A percentile compares a stretch with the other conserved stretches of the same genome.
These are phyloP conservation scores for Debaryomyces subglobosus DNA, from an alignment of 1,139 yeast genomes.

Conservation along the genomic window DNA sequence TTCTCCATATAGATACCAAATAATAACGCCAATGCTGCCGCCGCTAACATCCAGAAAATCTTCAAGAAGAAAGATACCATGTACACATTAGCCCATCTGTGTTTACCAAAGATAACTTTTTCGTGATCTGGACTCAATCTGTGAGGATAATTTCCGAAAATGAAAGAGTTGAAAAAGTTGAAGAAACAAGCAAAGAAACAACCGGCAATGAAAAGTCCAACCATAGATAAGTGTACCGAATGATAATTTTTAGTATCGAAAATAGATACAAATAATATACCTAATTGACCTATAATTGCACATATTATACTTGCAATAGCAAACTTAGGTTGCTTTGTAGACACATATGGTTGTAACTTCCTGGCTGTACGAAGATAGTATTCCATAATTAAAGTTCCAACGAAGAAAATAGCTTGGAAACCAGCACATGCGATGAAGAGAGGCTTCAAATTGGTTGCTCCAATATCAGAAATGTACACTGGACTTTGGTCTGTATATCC, in stretches of 20 bases:
- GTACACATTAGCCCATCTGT: slow-evolving; percentile 44
- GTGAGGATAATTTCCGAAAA: slow-evolving; percentile 60
- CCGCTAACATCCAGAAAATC: slow-evolving; percentile 66
- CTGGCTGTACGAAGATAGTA: slow-evolving; percentile 53
- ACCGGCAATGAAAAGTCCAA: slow-evolving; percentile 72
- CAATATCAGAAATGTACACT: slow-evolving; percentile 80
- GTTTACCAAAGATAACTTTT: slow-evolving; percentile 42
- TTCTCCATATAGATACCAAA: slow-evolving; percentile 56
- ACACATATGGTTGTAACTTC: slow-evolving; percentile 57
- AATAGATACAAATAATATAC: slow-evolving; percentile 73
- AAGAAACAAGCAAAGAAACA: slow-evolving; percentile 66
- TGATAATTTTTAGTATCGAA: slow-evolving; percentile 67
- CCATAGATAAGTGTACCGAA: slow-evolving; percentile 69
- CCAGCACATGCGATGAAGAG: slow-evolving; percentile 80
- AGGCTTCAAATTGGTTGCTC: slow-evolving; percentile 84
- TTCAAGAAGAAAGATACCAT: slow-evolving; percentile 58
- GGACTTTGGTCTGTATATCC: slow-evolving; percentile 48
- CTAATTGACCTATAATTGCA: slow-evolving; percentile 72
- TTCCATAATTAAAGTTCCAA: slow-evolving; percentile 66
- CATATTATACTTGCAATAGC: slow-evolving; percentile 54
- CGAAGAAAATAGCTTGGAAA: slow-evolving; percentile 76
- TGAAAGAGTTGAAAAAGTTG: slow-evolving; percentile 59
- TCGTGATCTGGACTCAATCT: slow-evolving; percentile 46
- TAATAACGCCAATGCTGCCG: slow-evolving; percentile 68
- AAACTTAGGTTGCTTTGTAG: slow-evolving; percentile 49